Percentiles rank a stretch among this genome's conserved stretches.
phyloP scores from a whole-genome alignment of 2,329 filamentous ascomycete genomes.

The Grosmannia huntii region DNA sequence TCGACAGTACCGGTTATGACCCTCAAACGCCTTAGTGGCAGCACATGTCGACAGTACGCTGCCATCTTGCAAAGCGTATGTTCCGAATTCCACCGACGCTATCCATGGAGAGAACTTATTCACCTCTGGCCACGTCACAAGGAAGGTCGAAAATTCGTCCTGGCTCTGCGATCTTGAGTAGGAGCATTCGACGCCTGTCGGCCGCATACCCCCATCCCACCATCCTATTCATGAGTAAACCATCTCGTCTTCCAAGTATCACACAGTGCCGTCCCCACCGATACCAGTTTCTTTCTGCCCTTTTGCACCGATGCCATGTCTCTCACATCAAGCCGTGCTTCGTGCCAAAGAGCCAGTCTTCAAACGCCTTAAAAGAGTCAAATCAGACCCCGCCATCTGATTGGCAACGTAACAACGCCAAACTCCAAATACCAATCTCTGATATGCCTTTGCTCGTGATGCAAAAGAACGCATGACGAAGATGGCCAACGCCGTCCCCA shows the following conservation, averaged over 20 bases:
- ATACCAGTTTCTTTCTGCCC: neutral
- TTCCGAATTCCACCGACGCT: neutral
- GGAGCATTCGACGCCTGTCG: neutral
- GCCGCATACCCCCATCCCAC: neutral
- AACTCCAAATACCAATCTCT: neutral
- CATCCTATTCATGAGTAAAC: neutral
- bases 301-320: neutral
- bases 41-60: neutral
- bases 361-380: constrained; percentile 3
- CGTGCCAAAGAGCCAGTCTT: constrained; percentile 1
- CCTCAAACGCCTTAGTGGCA: neutral
- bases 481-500: neutral
- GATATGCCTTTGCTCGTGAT: neutral
- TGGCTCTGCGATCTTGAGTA: neutral
- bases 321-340: neutral
- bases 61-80: neutral
- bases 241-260: neutral
- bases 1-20: neutral
- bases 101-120: neutral
- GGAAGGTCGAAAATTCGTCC: neutral
- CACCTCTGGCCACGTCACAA: neutral
- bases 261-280: neutral
- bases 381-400: neutral
- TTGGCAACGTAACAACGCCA: neutral
- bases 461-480: neutral